Percentiles rank a stretch among this genome's conserved stretches.
Evolutionary conservation across 2,329 filamentous ascomycete species (phyloP).

Genomic region (Trichoderma sp.): DNA sequence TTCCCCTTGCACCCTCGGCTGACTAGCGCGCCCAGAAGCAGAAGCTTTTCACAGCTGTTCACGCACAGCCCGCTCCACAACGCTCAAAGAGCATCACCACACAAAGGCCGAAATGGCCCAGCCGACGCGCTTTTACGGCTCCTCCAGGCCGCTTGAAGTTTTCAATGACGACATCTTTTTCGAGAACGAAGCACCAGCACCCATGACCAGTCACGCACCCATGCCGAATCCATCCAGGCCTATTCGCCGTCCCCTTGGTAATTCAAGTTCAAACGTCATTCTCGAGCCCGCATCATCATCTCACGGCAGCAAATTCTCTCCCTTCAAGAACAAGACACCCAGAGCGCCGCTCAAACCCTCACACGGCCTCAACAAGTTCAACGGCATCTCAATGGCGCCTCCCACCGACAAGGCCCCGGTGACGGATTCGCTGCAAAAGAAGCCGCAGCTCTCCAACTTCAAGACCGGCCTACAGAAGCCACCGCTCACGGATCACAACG

Average conservation of each 20-base stretch:
- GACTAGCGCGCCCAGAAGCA: constrained; percentile 14
- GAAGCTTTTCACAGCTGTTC: neutral
- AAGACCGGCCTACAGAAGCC: constrained; percentile 57
- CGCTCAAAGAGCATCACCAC: constrained; percentile 6
- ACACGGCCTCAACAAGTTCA: constrained; percentile 57
- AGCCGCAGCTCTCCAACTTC: constrained; percentile 58
- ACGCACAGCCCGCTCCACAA: neutral
- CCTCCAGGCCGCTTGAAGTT: constrained; percentile 50
- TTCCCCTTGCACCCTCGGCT: constrained; percentile 5
- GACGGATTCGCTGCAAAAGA: constrained; percentile 71
- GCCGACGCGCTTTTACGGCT: constrained; percentile 46
- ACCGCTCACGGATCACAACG: constrained; percentile 38
- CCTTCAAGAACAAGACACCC: constrained; percentile 63
- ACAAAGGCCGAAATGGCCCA: constrained; percentile 52
- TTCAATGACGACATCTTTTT: constrained; percentile 53
- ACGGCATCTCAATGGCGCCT: constrained; percentile 65
- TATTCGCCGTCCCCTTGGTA: constrained; percentile 48
- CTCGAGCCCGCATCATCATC: constrained; percentile 62
- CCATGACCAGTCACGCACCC: constrained; percentile 55
- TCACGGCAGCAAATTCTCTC: constrained; percentile 59
- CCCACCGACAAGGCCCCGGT: constrained; percentile 53
- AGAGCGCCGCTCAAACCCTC: constrained; percentile 53
- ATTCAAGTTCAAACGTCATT: constrained; percentile 59
- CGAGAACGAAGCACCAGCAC: constrained; percentile 37
- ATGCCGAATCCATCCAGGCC: constrained; percentile 53